Base-by-base conservation (phyloP, 805 yeast genomes). In the Monosporozyma unispora region DNA sequence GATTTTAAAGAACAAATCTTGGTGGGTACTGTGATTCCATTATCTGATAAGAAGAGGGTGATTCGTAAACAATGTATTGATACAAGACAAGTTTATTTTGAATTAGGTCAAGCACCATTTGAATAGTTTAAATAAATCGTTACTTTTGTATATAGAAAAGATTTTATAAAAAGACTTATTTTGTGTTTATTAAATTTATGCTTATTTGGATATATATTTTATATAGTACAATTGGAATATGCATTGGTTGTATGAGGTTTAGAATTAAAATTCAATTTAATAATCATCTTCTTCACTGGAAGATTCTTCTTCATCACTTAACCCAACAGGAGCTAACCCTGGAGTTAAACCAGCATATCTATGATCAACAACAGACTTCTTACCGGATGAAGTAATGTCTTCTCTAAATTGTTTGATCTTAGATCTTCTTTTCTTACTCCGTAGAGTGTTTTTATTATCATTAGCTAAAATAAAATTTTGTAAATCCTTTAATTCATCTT, bases 291-390 rank as follows among this genome's bases (percentile, higher is more conserved):
- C 62, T 35, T 64, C 69, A 18, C 63, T 68, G 38, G 63, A 60
- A 11, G 63, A 60, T 14, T 62, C 67, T 23, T 76, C 79, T 50
- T 79, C 81, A 55, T 79, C 82, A 42, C 78, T 75, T 54, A 73
- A 70, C 33, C 81, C 90, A 22, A 86, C 89, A 29, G 93, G 93
- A 1, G 93, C 95, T 65, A 86, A 74, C 53, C 95, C 95, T 0
- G 93, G 95, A 0, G 95, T 86, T 49, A 86, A 71, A 25, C 93
- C 91, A 39, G 86, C 68, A 51, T 66, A 72, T 25, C 66, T 64
- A 46, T 62, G 61, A 48, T 58, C 66, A 27, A 48, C 41, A 12
- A 56, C 55, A 12, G 23, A 16, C 10, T 38, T 22, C 48, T 55
- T 51, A 21, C 56, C 54, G 8, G 41, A 43, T 10, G 46, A 48